Evolutionary conservation across 345 rosid species (phyloP), one percentile per base, ranked within the genome.

Genomic region (Populus euphratica): DNA sequence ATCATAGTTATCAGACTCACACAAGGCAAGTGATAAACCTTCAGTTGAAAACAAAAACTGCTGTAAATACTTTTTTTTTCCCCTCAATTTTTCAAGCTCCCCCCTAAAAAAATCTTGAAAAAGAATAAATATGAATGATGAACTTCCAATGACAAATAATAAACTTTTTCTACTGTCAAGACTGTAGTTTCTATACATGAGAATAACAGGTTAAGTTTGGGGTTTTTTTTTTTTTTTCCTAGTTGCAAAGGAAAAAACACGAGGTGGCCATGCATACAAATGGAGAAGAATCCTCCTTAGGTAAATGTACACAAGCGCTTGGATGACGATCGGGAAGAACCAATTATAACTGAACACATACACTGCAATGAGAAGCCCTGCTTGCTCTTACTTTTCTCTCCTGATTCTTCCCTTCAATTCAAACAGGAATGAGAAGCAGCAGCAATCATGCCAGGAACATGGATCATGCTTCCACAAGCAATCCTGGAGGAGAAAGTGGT

Each of bases 261-360:
- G 44, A 9, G 2, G 44, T 49, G 54, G 74, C 68, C n/a, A 54
- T 1, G 31, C 31, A 64, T 14, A 36, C 8, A 39, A 23, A n/a
- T 6, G 36, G 3, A 18, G 20, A 69, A 33, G 56, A 66, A 76
- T 64, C 52, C 72, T 76, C 75, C 74, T 73, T 33, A 44, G 50
- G 20, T 39, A 56, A 77, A 56, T 59, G 66, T 75, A 74, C 78
- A 70, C 73, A 67, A 73, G 75, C 80, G 85, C 90, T 83, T 81
- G 86, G 86, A 76, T 81, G 75, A 75, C 47, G 87, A 86, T 84
- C 79, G 82, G 87, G 87, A 84, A 84, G 86, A 84, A 83, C 81
- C 83, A 74, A 64, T 13, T 3, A 33, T 20, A 74, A 82, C 69
- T 23, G 39, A 31, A 14, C 73, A 78, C 69, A 36, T 43, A 29